Percentiles rank a stretch among this genome's conserved stretches.
Conservation (phyloP, 2,329 filamentous ascomycete genomes). For the Blastomyces emzantsi region DNA sequence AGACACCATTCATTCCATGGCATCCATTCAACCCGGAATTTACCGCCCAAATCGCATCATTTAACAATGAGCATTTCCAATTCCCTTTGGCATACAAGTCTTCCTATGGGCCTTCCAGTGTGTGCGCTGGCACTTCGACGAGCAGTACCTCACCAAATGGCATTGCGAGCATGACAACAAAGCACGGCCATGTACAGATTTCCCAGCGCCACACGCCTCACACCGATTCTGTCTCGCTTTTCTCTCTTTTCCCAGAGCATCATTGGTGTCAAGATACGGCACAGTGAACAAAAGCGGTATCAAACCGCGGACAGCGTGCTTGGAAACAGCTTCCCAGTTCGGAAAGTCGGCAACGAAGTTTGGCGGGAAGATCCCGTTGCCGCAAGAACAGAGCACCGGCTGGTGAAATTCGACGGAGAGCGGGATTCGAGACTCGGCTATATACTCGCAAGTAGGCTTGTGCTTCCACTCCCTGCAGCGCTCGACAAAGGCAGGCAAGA, state of each 20-base stretch:
- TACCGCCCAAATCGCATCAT: not conserved
- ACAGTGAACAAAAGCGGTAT: conserved; percentile 27
- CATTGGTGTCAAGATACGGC: conserved; percentile 21
- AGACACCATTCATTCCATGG: not conserved
- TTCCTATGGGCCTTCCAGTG: conserved; percentile 47
- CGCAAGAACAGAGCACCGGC: conserved; percentile 28
- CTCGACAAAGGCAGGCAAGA: conserved; percentile 27
- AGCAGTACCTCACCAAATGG: conserved; percentile 43
- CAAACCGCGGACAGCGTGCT: conserved; percentile 24
- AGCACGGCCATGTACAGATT: conserved; percentile 18
- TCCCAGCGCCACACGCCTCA: conserved; percentile 15
- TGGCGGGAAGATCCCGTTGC: conserved; percentile 22
- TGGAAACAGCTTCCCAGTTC: conserved; percentile 20
- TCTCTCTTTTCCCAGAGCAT: not conserved
- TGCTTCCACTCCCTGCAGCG: conserved; percentile 36
- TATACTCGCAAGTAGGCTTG: conserved; percentile 26
- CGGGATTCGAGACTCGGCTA: conserved; percentile 17
- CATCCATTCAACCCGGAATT: not conserved
- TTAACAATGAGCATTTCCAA: not conserved
- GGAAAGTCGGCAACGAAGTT: conserved; percentile 15
- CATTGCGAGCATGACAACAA: conserved; percentile 43
- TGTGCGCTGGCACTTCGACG: conserved; percentile 44
- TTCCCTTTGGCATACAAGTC: conserved; percentile 15
- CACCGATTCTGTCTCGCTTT: conserved; percentile 9
- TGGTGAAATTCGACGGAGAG: conserved; percentile 19